Conservation (phyloP, 2,329 filamentous ascomycete species). For the Apiospora pterosperma region DNA sequence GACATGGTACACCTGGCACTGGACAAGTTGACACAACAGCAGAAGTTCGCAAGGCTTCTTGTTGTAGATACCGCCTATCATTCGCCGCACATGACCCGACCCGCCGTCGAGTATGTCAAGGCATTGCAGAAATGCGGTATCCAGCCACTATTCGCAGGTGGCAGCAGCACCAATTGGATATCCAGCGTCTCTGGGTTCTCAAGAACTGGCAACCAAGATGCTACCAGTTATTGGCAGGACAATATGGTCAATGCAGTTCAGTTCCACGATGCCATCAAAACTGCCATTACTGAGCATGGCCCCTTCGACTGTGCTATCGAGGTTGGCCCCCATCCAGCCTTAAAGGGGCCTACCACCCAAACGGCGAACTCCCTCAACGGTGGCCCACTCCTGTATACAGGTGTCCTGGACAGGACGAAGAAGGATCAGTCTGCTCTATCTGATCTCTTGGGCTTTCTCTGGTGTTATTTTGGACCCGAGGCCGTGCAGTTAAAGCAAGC, state of each 20-base stretch:
- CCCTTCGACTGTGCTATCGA: constrained; percentile 25
- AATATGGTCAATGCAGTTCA: constrained; percentile 39
- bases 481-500: neutral
- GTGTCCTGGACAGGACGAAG: constrained; percentile 18
- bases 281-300: constrained; percentile 15
- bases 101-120: constrained; percentile 31
- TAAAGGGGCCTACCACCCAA: constrained; percentile 23
- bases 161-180: constrained; percentile 31
- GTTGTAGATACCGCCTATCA: constrained; percentile 46
- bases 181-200: constrained; percentile 34
- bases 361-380: constrained; percentile 15
- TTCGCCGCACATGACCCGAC: constrained; percentile 42
- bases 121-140: constrained; percentile 27
- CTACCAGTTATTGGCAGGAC: constrained; percentile 34
- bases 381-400: constrained; percentile 17
- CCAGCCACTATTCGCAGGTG: constrained; percentile 9
- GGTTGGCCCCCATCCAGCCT: constrained; percentile 26
- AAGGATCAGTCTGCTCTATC: constrained; percentile 20
- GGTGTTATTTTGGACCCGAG: constrained; percentile 18
- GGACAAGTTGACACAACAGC: constrained; percentile 11
- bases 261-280: constrained; percentile 32
- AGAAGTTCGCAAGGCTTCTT: constrained; percentile 33
- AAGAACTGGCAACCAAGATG: constrained; percentile 13
- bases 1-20: constrained; percentile 17
- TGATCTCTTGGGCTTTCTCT: constrained; percentile 23